A percentile compares a stretch with the other conserved stretches of the same genome.
Conservation (phyloP, 495 filamentous ascomycete species). For the Penicillium coprophilum region DNA sequence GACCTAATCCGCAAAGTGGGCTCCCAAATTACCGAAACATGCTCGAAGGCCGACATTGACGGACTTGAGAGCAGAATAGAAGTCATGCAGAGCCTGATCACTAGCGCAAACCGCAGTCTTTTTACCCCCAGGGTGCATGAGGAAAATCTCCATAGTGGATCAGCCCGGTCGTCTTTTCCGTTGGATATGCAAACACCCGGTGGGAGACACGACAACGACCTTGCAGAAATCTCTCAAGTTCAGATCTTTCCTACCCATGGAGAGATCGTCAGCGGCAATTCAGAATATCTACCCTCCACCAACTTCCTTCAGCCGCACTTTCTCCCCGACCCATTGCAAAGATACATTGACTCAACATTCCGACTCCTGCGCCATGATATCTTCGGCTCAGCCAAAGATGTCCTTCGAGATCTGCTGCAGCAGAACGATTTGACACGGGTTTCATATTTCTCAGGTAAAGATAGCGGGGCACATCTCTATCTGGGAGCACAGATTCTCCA, state of each 20-base stretch:
- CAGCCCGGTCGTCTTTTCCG: constrained; percentile 10
- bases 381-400: constrained; percentile 18
- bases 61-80: constrained; percentile 16
- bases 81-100: constrained; percentile 13
- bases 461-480: constrained; percentile 14
- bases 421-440: constrained; percentile 27
- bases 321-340: constrained; percentile 8
- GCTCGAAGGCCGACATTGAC: constrained; percentile 13
- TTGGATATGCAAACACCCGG: constrained; percentile 19
- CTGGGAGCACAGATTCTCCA: constrained; percentile 4
- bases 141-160: neutral
- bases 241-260: constrained; percentile 17
- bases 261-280: constrained; percentile 13
- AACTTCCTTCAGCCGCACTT: constrained; percentile 15
- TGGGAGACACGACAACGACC: constrained; percentile 20
- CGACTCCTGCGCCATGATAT: constrained; percentile 17
- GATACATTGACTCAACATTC: constrained; percentile 19
- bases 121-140: neutral
- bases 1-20: neutral
- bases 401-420: constrained; percentile 10
- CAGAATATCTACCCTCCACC: constrained; percentile 21
- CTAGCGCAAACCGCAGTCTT: constrained; percentile 12
- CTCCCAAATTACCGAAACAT: neutral
- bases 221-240: constrained; percentile 17
- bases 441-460: constrained; percentile 5